Evolutionary conservation across 371 early-diverging fungal genomes (phyloP), one percentile per base, ranked within the genome.

Genomic region (Mucor plumbeus): DNA sequence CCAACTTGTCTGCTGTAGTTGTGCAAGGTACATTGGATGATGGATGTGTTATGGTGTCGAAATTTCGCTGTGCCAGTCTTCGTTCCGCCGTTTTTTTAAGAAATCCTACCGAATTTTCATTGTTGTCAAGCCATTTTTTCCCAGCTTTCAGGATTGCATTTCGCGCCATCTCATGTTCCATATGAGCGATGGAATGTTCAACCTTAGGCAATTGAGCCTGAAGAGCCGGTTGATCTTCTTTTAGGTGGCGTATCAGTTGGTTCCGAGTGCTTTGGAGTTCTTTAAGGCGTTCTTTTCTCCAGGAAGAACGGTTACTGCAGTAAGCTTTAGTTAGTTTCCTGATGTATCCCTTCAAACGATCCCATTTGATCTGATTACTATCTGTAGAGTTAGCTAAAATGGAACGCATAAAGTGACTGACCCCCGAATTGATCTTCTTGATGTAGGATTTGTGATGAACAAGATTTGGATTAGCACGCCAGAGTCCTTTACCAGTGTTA

Each of bases 71-170:
- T 14, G 44, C 6, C 26, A 57, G 15, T 0, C 60, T 31, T 1
- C 33, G 48, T n/a, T 21, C 3, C 11, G 61, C 31, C 1, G 65
- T 64, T 2, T 33, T 14, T 55, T 64, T 64, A 0, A 69, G 57
- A 34, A 61, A 69, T 14, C 57, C 56, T 5, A 55, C 60, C 15
- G 69, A 64, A 6, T 9, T 41, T 17, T 69, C 69, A 36, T 62
- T 58, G 9, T 40, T 14, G 58, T 64, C 65, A 7, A 61, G 35
- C 62, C 64, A 70, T 1, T 36, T 61, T 1, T 40, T 3, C 21
- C 63, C 40, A 15, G 68, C 34, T 21, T 62, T 43, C 11, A 68
- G 59, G 7, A 48, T 58, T 14, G 57, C 58, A 4, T 10, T 61
- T 11, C 57, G 58, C 3, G 35, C 17, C 11, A 48, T 26, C 17